Conservation (phyloP, 2,329 filamentous ascomycete species). For the Emmonsia crescens region DNA sequence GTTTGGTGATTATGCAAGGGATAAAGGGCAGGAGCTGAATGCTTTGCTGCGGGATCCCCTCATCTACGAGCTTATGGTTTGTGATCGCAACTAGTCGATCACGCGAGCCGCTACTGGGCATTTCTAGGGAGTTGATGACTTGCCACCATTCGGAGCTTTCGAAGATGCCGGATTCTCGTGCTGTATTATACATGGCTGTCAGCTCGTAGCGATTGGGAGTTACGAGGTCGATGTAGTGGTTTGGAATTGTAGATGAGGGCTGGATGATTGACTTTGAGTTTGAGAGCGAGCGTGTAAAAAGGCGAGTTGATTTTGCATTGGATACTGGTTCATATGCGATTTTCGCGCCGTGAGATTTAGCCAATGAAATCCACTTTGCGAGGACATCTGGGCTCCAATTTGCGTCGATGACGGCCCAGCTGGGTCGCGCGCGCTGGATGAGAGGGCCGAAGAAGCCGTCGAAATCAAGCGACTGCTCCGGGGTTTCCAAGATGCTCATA, state of each 20-base stretch:
- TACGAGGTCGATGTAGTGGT: slow-evolving; percentile 56
- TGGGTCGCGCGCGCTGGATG: slow-evolving; percentile 48
- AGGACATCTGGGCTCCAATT: slow-evolving; percentile 68
- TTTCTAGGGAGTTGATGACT: slow-evolving; percentile 67
- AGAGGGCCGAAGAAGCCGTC: slow-evolving; percentile 51
- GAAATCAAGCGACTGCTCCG: slow-evolving; percentile 31
- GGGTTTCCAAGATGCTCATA: slow-evolving; percentile 65
- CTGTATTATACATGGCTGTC: slow-evolving; percentile 62
- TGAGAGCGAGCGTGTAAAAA: slow-evolving; percentile 41
- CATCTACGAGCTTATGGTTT: slow-evolving; percentile 56
- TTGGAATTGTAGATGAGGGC: slow-evolving; percentile 42
- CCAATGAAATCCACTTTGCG: slow-evolving; percentile 55
- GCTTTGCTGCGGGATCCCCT: slow-evolving; percentile 70
- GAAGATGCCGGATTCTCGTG: slow-evolving; percentile 56
- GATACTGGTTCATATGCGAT: slow-evolving; percentile 87
- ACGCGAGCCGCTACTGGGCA: slow-evolving; percentile 57
- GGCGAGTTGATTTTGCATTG: slow-evolving; percentile 59
- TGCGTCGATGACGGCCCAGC: slow-evolving; percentile 73
- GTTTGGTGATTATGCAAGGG: slow-evolving; percentile 72
- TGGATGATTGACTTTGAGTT: slow-evolving; percentile 19
- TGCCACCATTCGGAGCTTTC: slow-evolving; percentile 65
- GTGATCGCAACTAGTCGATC: slow-evolving; percentile 63
- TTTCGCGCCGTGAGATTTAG: slow-evolving; percentile 44
- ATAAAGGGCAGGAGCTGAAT: slow-evolving; percentile 83
- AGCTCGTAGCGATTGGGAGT: slow-evolving; percentile 81